Evolutionary conservation across 2,329 filamentous ascomycete genomes (phyloP).

Genomic region (Samsoniella hepiali): DNA sequence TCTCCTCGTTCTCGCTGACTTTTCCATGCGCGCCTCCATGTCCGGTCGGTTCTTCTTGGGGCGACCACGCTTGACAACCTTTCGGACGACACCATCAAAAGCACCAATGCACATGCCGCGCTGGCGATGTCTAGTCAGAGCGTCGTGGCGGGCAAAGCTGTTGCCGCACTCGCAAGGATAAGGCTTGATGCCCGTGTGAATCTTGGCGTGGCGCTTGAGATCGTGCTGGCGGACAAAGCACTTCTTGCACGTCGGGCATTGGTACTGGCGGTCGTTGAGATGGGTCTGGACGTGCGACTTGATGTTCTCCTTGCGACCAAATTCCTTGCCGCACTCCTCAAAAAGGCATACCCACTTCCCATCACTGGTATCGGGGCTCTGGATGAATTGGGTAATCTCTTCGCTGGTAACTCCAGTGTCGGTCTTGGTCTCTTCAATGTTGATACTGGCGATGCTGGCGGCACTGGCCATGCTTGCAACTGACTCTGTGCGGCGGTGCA

Average conservation of each 20-base stretch:
- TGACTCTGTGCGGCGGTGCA: constrained; percentile 58
- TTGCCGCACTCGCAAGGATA: constrained; percentile 94
- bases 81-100: constrained; percentile 71
- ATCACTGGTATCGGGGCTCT: constrained; percentile 67
- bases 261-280: constrained; percentile 91
- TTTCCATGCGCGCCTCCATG: constrained; percentile 53
- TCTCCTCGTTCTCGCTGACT: constrained; percentile 50
- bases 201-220: constrained; percentile 94
- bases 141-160: constrained; percentile 92
- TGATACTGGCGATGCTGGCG: constrained; percentile 59
- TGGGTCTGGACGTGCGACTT: constrained; percentile 98
- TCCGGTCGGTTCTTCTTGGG: constrained; percentile 61
- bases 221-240: constrained; percentile 97
- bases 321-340: constrained; percentile 78
- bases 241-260: constrained; percentile 89
- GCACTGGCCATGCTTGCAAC: constrained; percentile 56
- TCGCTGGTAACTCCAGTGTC: constrained; percentile 85
- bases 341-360: constrained; percentile 78
- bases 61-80: constrained; percentile 60
- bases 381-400: constrained; percentile 74
- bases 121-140: constrained; percentile 88
- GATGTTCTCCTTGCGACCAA: constrained; percentile 98
- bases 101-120: constrained; percentile 95
- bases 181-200: constrained; percentile 92
- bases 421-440: constrained; percentile 62